These are phyloP conservation scores for Kwoniella shandongensis DNA, from an alignment of 768 basidiomycete species.

Conservation along the genomic window DNA sequence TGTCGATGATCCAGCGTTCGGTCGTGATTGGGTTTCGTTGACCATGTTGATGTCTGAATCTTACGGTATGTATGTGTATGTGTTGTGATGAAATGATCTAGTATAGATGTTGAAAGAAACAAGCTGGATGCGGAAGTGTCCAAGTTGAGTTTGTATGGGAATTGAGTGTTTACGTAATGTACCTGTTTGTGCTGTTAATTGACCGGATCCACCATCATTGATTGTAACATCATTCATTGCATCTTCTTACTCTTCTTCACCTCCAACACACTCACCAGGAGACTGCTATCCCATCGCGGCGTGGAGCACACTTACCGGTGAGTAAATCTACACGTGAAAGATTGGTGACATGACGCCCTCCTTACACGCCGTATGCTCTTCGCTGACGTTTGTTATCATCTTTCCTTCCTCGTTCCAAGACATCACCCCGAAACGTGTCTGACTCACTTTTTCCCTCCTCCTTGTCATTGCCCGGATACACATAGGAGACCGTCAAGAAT, in stretches of 20 bases:
- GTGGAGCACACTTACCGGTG: too few relatives aligned
- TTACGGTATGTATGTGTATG: neutral
- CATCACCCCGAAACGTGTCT: too few relatives aligned
- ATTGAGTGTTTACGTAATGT: conserved; percentile 10
- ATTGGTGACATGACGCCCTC: too few relatives aligned
- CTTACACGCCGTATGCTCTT: too few relatives aligned
- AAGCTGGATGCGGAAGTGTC: neutral
- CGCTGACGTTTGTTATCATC: too few relatives aligned
- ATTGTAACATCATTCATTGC: neutral
- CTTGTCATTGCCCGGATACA: neutral
- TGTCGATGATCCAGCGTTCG: conserved; percentile 13
- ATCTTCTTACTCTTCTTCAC: conserved; percentile 1
- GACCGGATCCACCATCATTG: conserved; percentile 2
- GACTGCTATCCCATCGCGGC: too few relatives aligned
- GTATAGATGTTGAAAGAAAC: neutral
- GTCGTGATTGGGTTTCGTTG: conserved; percentile 21
- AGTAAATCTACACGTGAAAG: too few relatives aligned
- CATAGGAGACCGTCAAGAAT: too few relatives aligned
- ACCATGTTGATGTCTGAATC: conserved; percentile 17
- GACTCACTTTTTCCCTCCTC: neutral
- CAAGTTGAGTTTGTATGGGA: neutral
- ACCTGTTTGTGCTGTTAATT: neutral
- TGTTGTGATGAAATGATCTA: neutral
- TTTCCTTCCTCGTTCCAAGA: too few relatives aligned
- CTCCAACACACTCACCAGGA: too few relatives aligned